Base-by-base conservation (phyloP, 1,139 yeast genomes). In the Hansenula sp. region DNA sequence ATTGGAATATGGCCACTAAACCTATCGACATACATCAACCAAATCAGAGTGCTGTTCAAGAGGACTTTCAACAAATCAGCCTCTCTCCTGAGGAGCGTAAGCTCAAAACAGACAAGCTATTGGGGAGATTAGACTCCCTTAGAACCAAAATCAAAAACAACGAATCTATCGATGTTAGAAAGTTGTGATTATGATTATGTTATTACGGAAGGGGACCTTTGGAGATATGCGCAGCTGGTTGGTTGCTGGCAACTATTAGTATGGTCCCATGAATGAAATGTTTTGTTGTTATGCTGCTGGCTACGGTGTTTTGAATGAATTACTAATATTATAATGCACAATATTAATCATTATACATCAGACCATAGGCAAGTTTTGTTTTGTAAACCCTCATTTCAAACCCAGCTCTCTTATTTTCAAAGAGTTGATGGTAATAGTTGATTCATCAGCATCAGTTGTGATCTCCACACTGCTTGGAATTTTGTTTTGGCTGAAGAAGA, bases 381-480 rank as follows among this genome's bases (percentile, higher is more conserved):
- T n/a, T n/a, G n/a, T n/a, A n/a, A n/a, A n/a, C 10, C 3, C n/a
- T 9, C 21, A 36, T 28, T 36, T 36, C 7, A 36, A 28, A 8
- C 17, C 33, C 24, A 36, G 13, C 13, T 36, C 38, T n/a, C 33
- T 36, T 4, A 36, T 13, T 3, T 3, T 2, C 7, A 36, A 36
- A 2, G 19, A 17, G 3, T 27, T 17, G 8, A 36, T n/a, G 4
- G 32, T 36, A 17, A 28, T 17, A 28, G 17, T 15, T 6, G 21
- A 18, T 7, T 55, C 70, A 66, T 51, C 77, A 66, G 47, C 44
- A 33, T 46, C 43, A 3, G 55, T 39, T 21, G 39, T 32, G 47
- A 64, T 34, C 9, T 46, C 49, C n/a, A 55, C 38, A 25, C 42
- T 36, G 18, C 53, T 48, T 11, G 57, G 45, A 36, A 47, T 44